These are phyloP conservation scores for Ophiostoma sp. DNA, from an alignment of 2,329 filamentous ascomycete genomes.

Conservation along the genomic window DNA sequence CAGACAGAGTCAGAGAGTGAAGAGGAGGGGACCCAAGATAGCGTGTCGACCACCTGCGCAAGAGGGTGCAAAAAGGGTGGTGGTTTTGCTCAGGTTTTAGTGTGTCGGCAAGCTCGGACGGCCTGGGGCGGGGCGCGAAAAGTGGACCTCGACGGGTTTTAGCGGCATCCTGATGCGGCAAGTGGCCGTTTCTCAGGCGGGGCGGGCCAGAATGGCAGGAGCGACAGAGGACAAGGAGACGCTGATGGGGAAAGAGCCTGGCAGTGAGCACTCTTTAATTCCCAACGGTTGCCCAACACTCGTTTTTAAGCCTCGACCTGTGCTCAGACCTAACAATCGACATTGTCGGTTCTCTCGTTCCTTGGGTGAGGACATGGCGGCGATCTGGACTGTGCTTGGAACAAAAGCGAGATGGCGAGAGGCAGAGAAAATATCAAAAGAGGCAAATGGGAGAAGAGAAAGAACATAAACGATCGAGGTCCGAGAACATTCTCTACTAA, in stretches of 20 bases:
- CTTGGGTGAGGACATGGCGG: background rate
- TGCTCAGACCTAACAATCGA: background rate
- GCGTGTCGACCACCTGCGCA: background rate
- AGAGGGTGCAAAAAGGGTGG: background rate
- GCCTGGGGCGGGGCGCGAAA: slow-evolving; percentile 13
- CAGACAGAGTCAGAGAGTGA: background rate
- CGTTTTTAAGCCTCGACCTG: background rate
- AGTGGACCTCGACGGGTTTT: background rate
- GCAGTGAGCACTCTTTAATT: background rate
- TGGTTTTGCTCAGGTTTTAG: background rate
- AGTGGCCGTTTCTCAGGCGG: background rate
- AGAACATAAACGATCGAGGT: background rate
- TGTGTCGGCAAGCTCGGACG: slow-evolving; percentile 11
- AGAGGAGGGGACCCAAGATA: background rate
- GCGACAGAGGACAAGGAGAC: background rate
- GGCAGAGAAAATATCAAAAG: background rate
- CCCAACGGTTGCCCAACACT: background rate
- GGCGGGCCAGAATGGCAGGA: background rate
- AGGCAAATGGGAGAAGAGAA: background rate
- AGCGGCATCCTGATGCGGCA: slow-evolving; percentile 8
- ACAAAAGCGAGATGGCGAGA: background rate
- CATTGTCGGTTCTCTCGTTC: background rate
- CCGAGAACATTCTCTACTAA: background rate
- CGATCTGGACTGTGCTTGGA: background rate
- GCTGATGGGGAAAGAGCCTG: background rate